Evolutionary conservation across 352 stramenopile genomes (phyloP).

Genomic region (Pseudoperonospora humuli): DNA sequence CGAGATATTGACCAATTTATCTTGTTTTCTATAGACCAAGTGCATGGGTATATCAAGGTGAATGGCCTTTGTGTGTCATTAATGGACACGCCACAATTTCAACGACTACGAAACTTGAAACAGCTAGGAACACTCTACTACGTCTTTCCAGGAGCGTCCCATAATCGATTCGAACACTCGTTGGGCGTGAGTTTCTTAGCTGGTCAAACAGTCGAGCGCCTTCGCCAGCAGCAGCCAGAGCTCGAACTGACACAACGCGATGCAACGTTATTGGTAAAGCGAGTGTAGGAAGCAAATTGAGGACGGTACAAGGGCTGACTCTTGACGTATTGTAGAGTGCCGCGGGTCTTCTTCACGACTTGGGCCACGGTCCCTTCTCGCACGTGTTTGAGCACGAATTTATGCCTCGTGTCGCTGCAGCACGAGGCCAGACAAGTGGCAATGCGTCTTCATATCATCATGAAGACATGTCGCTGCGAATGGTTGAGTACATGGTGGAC

Average conservation of each 20-base stretch:
- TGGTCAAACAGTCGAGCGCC: constrained; percentile 74
- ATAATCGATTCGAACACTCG: constrained; percentile 95
- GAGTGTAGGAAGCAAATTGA: too few species aligned
- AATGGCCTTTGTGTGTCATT: constrained; percentile 71
- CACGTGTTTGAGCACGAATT: constrained; percentile 94
- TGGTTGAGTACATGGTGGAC: constrained; percentile 76
- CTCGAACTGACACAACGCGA: constrained; percentile 88
- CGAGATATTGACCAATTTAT: constrained; percentile 2
- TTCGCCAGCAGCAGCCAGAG: constrained; percentile 81
- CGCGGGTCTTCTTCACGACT: constrained; percentile 74
- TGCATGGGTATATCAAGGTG: constrained; percentile 77
- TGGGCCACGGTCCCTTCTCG: constrained; percentile 93
- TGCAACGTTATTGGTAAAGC: constrained; percentile 38
- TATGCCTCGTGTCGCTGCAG: constrained; percentile 50
- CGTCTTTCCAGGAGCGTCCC: constrained; percentile 80
- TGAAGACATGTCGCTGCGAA: constrained; percentile 75
- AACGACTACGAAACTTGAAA: constrained; percentile 91
- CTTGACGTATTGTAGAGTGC: constrained; percentile 37
- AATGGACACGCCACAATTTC: constrained; percentile 91
- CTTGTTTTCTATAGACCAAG: constrained; percentile 38
- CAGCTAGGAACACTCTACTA: constrained; percentile 90
- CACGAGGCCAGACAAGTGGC: constrained; percentile 18
- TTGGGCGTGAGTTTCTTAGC: constrained; percentile 93
- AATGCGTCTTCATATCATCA: constrained; percentile 46
- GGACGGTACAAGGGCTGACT: background rate